Evolutionary conservation across 495 filamentous ascomycete genomes (phyloP), one percentile per base, ranked within the genome.

Genomic region (Baudoinia panamericana): DNA sequence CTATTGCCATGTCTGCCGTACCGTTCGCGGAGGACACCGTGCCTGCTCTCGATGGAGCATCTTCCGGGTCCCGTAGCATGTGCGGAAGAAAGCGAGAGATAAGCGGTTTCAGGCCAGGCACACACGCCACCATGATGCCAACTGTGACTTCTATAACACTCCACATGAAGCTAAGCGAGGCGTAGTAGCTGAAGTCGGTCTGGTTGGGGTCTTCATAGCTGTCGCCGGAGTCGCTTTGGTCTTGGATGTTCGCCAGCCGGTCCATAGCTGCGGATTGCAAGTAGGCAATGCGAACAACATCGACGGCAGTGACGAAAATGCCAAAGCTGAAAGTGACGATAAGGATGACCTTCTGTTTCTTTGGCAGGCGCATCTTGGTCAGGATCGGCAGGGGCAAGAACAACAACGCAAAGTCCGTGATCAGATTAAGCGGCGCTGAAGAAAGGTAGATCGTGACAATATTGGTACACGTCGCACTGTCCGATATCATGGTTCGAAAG

Each of bases 121-220:
- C 78, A 51, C 84, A 93, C 33, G 76, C 86, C 43, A 82, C 90
- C 29, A 87, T 79, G 40, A 93, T 82, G 6, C 85, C 85, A 6
- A 85, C 67, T 51, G 93, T 86, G 57, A 93, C 84, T 58, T 93
- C 86, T 44, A 95, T 72, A 7, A 77, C 82, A 13, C 81, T 87
- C 86, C 85, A 95, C 79, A 93, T 50, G 55, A 92, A 82, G 0
- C 84, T 80, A 1, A 84, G 57, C 3, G 84, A 82, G 3, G 78
- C 85, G 58, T 85, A 82, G 78, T 74, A 80, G 34, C 68, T 70
- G 52, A 75, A 71, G 46, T 80, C 74, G 2, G 60, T 56, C 5
- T 40, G 28, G 18, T 46, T 44, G 4, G 43, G 19, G 26, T 51
- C 56, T 23, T 48, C 51, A 29, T 57, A 53, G 57, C 12, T 52